A percentile compares a stretch with the other conserved stretches of the same genome.
Evolutionary conservation across 768 basidiomycete genomes (phyloP).

Genomic region (Omphalotus guepiniiformis): DNA sequence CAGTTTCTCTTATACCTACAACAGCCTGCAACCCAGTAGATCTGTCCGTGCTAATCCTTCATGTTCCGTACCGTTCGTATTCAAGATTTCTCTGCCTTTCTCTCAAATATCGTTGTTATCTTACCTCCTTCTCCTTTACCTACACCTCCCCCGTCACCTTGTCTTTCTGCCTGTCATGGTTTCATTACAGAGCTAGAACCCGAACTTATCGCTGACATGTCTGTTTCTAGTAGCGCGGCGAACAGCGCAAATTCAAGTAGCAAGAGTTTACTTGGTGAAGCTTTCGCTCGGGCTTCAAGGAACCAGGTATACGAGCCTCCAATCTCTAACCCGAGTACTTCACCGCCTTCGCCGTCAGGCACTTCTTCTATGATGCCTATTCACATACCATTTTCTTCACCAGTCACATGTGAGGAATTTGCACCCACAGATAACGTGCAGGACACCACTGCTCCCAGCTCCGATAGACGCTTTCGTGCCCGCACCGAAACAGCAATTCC

Average conservation of each 20-base stretch:
- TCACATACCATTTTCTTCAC: too few species aligned
- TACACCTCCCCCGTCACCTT: not conserved
- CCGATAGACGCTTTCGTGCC: too few species aligned
- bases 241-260: not conserved
- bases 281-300: not conserved
- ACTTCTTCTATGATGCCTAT: too few species aligned
- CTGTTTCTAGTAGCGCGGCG: not conserved
- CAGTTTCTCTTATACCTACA: not conserved
- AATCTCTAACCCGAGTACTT: not conserved
- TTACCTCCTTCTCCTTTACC: conserved; percentile 1
- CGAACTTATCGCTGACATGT: not conserved
- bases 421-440: too few species aligned
- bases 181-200: not conserved
- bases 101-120: conserved; percentile 1
- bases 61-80: not conserved
- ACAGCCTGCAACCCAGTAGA: not conserved
- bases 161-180: not conserved
- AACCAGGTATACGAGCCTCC: not conserved
- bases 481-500: too few species aligned
- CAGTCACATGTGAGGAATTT: too few species aligned
- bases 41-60: not conserved
- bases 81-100: not conserved
- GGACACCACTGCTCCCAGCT: too few species aligned
- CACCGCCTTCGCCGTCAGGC: not conserved
- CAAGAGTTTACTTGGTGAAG: not conserved